Evolutionary conservation across 225 moss, liverwort and hornwort species (phyloP).

Genomic region (Physcomitrellopsis africana): DNA sequence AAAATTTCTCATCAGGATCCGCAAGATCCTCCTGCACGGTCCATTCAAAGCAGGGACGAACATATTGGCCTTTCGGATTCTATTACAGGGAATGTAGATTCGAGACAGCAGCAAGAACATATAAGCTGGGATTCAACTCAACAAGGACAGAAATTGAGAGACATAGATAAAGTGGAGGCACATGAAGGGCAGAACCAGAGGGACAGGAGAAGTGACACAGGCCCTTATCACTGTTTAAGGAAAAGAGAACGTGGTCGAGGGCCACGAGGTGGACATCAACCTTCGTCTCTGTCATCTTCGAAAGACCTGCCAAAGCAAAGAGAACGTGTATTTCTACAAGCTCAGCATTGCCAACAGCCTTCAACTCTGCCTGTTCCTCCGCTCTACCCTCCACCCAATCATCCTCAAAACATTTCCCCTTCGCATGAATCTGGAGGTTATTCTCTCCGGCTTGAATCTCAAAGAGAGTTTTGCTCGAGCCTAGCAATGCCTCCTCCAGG

Average conservation of each 20-base stretch:
- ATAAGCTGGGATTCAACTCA: conserved; percentile 39
- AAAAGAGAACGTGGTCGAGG: conserved; percentile 58
- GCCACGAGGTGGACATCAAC: conserved; percentile 20
- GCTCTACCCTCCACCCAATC: conserved; percentile 45
- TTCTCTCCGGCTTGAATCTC: conserved; percentile 47
- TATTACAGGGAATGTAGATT: neutral
- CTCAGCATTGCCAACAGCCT: conserved; percentile 21
- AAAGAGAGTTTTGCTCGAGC: conserved; percentile 39
- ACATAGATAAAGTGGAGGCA: conserved; percentile 35
- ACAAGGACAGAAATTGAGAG: conserved; percentile 39
- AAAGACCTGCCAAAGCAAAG: conserved; percentile 45
- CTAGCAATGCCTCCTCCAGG: conserved; percentile 50
- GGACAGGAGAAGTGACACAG: conserved; percentile 28
- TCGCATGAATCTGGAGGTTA: conserved; percentile 53
- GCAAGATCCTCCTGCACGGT: no score
- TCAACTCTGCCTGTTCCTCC: conserved; percentile 43
- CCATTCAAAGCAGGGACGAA: no score
- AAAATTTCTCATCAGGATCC: no score
- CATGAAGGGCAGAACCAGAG: conserved; percentile 42
- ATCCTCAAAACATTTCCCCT: conserved; percentile 42
- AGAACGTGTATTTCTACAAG: conserved; percentile 35
- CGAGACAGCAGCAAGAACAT: conserved; percentile 38
- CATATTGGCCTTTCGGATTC: neutral
- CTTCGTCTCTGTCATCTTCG: conserved; percentile 34
- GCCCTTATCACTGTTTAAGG: conserved; percentile 30